Base-by-base conservation (phyloP, 441 rosid species). In the Corymbia calophylla region DNA sequence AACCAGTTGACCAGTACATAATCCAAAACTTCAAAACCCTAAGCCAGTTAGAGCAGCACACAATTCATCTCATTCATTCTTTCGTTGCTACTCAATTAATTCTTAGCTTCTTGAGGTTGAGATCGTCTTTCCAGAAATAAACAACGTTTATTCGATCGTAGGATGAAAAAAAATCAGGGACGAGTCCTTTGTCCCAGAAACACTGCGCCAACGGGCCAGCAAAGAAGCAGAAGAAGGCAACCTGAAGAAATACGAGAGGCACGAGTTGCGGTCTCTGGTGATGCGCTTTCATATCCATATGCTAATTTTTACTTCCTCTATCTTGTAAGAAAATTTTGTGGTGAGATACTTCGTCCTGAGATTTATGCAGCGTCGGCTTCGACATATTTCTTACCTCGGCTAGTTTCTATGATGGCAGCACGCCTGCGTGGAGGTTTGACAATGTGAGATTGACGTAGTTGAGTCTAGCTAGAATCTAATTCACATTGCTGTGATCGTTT, bases 101-200 rank as follows among this genome's bases (percentile, higher is more conserved):
- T 17, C 14, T 81, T 39, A 21, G 44, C 9, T 81, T 81, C 86
- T 81, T 5, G 51, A 11, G 51, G 58, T 87, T 88, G 44, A 80
- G 62, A 32, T 68, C 6, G 21, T 32, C 62, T 90, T 87, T 31
- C 29, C 39, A 55, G 89, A 86, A 89, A 77, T 88, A 81, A 92
- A 7, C 35, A 47, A 32, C 56, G 23, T 73, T 86, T 88, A 32
- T 89, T 90, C 70, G 87, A 80, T 91, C 21, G 49, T 90, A 97
- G 98, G 92, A 95, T 90, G 96, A 94, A 89, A 95, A 92, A 91
- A 93, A 93, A 89, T 87, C 88, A 48, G 95, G 96, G 68, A 88
- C 89, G 77, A 96, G 99, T 91, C 99, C 99, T 70, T 91, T 98
- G 86, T 95, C 96, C n/a, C 93, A 88, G 87, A 68, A 73, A 92